Evolutionary conservation across 2,329 filamentous ascomycete species (phyloP), one percentile per base, ranked within the genome.

Genomic region (Alternaria incomplexa): DNA sequence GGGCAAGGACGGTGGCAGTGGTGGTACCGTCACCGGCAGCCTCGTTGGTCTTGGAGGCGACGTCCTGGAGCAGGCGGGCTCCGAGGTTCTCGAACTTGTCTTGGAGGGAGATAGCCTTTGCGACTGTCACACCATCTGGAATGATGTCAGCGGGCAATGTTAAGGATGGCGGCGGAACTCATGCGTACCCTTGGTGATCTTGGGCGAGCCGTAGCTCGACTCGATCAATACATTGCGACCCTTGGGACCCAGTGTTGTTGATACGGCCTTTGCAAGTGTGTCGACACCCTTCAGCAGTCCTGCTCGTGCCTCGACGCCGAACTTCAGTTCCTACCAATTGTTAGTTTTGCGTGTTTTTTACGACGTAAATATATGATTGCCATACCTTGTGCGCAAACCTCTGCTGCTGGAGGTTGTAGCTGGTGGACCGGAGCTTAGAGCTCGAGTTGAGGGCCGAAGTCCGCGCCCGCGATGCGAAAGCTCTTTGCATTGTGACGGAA

Each of bases 21-120:
- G 96, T 99, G 76, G 96, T 99, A 84, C 96, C 96, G 82, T 99
- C 96, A 91, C 96, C 96, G 73, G 96, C 96, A 74, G 93, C 90
- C 86, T 99, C 96, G 87, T 99, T 99, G 80, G 96, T 99, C 90
- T 99, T 99, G 80, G 93, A 96, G 77, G 96, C 96, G 73, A 99
- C 96, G 83, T 99, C 96, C 85, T 98, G 94, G 74, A 99, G 89
- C 72, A 99, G 90, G 80, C 93, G 92, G 77, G 96, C 96, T 82
- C 96, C 96, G 75, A 99, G 92, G 87, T 99, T 99, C 86, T 99
- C 96, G 83, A 97, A 99, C 86, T 98, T 98, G 88, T 99, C 96
- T 88, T 99, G 90, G 71, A 99, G 89, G 69, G 88, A 89, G 78
- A 99, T 92, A 68, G 95, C 93, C 85, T 91, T 95, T 63, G 83